phyloP scores from a whole-genome alignment of 2,329 filamentous ascomycete species.

The Bipolaris gigantea region DNA sequence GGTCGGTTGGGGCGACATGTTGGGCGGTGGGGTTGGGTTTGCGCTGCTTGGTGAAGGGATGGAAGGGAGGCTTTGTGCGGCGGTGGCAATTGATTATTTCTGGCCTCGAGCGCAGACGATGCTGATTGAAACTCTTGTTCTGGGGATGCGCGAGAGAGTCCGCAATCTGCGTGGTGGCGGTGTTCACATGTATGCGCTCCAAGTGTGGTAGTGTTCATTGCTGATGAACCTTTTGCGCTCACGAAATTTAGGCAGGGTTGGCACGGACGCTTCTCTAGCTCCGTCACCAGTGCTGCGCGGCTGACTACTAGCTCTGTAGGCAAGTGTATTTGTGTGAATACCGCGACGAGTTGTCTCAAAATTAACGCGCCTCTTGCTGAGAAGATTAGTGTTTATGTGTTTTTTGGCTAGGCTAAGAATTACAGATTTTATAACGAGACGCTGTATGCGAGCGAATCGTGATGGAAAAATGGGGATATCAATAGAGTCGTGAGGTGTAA shows the following conservation, averaged over 20 bases:
- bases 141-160: not conserved
- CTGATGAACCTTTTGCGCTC: conserved; percentile 15
- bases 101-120: not conserved
- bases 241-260: conserved; percentile 42
- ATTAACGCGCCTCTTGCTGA: not conserved
- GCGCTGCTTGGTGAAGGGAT: not conserved
- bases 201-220: conserved; percentile 5
- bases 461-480: conserved; percentile 15
- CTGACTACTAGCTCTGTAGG: not conserved
- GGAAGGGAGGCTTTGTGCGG: too few relatives aligned
- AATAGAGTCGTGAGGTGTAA: conserved; percentile 21
- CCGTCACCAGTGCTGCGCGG: not conserved
- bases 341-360: not conserved
- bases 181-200: not conserved
- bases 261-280: conserved; percentile 24
- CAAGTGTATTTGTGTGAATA: not conserved
- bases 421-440: not conserved
- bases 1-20: conserved; percentile 26
- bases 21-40: not conserved
- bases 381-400: not conserved
- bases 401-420: not conserved
- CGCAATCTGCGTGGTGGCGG: not conserved
- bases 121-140: not conserved
- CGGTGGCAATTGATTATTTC: too few relatives aligned
- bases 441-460: conserved; percentile 1